Base-by-base conservation (phyloP, 2,329 filamentous ascomycete species). In the Whalleya microplaca region DNA sequence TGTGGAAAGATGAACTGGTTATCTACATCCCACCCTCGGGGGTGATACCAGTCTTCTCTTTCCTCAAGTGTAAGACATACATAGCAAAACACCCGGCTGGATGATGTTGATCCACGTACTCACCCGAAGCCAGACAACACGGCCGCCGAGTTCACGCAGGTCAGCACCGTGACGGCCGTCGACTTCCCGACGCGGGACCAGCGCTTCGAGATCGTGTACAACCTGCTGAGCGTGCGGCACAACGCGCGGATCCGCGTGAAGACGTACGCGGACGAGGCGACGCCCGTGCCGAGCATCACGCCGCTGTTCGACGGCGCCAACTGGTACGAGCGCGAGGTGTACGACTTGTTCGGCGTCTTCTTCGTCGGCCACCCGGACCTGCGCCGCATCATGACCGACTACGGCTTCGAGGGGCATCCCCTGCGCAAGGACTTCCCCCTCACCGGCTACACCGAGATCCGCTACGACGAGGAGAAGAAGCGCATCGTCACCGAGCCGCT, bases 381-480 rank as follows among this genome's bases (percentile, higher is more conserved):
- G 68, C 87, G 95, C 75, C 87, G 95, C 67, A 98, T 99, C 79
- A 96, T 99, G 94, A 99, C 95, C 64, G 95, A 99, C 75, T 99
- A 99, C 75, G 95, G 95, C 51, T 99, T 99, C 72, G 96, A 99
- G 75, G 95, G 95, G 51, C 95, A 99, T 79, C 95, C 95, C 42
- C 80, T 99, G 72, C 86, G 96, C 72, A 99, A 99, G 81, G 95
- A 99, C 74, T 99, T 99, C 80, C 95, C 95, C 20, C 79, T 99
- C 74, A 97, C 95, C 2, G 95, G 95, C 46, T 99, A 99, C 81
- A 99, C 95, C 32, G 96, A 99, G 80, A 89, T 99, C 66, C 85
- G 95, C 71, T 99, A 96, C 73, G 95, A 99, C 67, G 95, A 99
- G 79, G 96, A 99, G 84, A 99, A 97, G 90, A 99, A 99, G 87